Base-by-base conservation (phyloP, 108 stramenopile species). In the Nitzschia palea region DNA sequence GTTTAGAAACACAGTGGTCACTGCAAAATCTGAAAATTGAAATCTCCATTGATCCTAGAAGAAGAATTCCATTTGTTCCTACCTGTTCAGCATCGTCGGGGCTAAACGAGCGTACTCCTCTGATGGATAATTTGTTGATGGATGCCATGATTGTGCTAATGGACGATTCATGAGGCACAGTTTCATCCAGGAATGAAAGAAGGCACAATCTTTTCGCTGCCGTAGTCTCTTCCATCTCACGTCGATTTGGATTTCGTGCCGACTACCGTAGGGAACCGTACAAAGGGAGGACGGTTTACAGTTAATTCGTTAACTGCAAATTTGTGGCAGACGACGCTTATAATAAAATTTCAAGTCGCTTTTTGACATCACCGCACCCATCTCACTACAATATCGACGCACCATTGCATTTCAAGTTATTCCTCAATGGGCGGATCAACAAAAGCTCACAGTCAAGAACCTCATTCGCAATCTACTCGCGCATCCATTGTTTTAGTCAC, bases 31-130 rank as follows among this genome's bases (percentile, higher is more conserved):
- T 40, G 37, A 10, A 14, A 40, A 14, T 40, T 10, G 37, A 10
- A 14, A 40, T 40, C 37, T 10, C 37, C 10, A 40, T 8, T 40
- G 8, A 10, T 40, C 10, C 37, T 40, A 10, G 10, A 40, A 40
- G 14, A 40, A 14, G 37, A 40, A 40, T 40, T 14, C 37, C 10
- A n/a, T 14, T 53, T 8, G 32, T 33, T 15, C 72, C 2, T 31
- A 80, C 80, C 69, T 96, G 95, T 66, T 99, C 96, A 34, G 95
- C 96, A 53, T 94, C 90, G 32, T 97, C 96, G 27, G 98, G 99
- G 34, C 85, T 85, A 73, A 99, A 99, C 60, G 95, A 83, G 27
- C 99, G 84, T 37, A 99, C 88, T 15, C 99, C 99, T 9, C 99
- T 84, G 55, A 99, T 91, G 22, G 96, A 90, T 6, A 99, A 82